Base-by-base conservation (phyloP, 2,329 filamentous ascomycete genomes). In the Epichloe coenophiala region DNA sequence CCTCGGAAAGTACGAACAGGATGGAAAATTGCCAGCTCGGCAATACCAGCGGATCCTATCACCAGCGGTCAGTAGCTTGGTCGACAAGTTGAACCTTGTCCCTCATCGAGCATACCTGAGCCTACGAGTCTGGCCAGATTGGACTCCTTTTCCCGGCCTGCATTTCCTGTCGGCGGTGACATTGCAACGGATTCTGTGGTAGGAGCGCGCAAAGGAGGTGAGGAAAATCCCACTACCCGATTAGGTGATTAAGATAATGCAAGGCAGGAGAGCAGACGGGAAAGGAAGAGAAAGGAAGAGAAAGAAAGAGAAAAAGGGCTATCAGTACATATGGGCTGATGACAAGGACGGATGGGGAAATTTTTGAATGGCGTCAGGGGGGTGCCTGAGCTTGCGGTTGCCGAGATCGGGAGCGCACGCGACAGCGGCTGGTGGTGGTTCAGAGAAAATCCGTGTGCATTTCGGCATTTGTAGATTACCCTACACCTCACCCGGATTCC, bases 21-120 rank as follows among this genome's bases (percentile, higher is more conserved):
- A 67, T 95, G 88, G 76, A 96, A 96, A 68, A 96, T 81, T 63
- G 88, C 81, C 63, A 96, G 76, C 72, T 96, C 91, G 61, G 90
- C 84, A 68, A 96, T 91, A 74, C 90, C 90, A 64, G 90, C 89
- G 64, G 83, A 88, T 64, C 90, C 90, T 96, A 61, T 50, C 3
- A 39, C 23, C 48, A 35, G 51, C 36, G 51, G 58, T 65, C 53
- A 63, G 56, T 51, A 36, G 15, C 9, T 17, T 37, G 13, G 9
- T 9, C 3, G 13, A 39, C 8, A 15, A 38, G 33, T 23, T 37
- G 15, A 5, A 40, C 17, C 40, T 5, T 38, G 33, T 3, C 17
- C 15, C 9, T 38, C 33, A 37, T 15, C 8, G 17, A n/a, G 31
- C 67, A 38, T 68, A 96, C 93, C 93, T 63, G 93, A 96, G 62